Conservation (phyloP, 768 basidiomycete genomes). For the Wakefieldia striispora region DNA sequence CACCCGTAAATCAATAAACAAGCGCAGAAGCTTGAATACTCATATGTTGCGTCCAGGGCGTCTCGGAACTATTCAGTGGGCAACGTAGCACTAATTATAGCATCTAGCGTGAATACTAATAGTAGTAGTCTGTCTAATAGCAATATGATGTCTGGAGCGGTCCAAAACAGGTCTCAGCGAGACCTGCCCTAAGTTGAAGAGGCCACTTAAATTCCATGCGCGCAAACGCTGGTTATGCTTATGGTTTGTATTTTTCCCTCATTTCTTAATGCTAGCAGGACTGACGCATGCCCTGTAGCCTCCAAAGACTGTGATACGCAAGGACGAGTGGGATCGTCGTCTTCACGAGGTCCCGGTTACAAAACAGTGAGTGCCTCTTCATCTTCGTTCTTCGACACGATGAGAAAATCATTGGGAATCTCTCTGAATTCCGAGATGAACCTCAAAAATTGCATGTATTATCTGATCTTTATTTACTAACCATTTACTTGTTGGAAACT, state of each 20-base stretch:
- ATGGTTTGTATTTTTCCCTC: conserved; percentile 30
- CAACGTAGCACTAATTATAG: no score
- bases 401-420: conserved; percentile 95
- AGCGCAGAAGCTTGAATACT: no score
- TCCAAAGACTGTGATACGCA: conserved; percentile 60
- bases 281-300: conserved; percentile 29
- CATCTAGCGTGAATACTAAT: no score
- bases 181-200: conserved; percentile 40
- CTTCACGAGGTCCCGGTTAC: conserved; percentile 80
- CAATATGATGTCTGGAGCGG: not conserved
- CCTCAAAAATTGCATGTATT: conserved; percentile 76
- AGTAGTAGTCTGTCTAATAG: no score
- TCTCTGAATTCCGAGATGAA: conserved; percentile 88
- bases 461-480: conserved; percentile 59
- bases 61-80: no score
- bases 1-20: no score
- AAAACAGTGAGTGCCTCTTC: conserved; percentile 73
- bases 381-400: conserved; percentile 37
- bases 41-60: no score
- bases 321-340: conserved; percentile 84
- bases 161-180: conserved; percentile 1
- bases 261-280: not conserved
- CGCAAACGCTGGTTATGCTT: conserved; percentile 16
- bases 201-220: conserved; percentile 32
- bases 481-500: conserved; percentile 12